A percentile compares a stretch with the other conserved stretches of the same genome.
Conservation (phyloP, 1,139 yeast species). For the Pichia inconspicua region DNA sequence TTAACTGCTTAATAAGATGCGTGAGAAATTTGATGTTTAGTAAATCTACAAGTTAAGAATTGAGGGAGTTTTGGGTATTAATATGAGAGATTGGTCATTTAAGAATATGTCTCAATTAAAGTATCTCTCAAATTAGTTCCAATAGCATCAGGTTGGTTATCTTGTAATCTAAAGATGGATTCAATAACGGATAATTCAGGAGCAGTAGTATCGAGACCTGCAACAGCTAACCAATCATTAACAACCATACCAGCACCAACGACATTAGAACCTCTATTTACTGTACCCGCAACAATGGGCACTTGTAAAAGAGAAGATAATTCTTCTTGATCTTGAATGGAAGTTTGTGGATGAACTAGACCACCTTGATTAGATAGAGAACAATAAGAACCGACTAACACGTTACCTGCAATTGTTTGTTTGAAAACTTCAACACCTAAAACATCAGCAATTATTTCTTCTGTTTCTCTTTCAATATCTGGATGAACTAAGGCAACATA, state of each 20-base stretch:
- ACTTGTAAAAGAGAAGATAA: constrained; percentile 90
- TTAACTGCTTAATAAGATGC: not conserved
- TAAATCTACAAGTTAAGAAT: not conserved
- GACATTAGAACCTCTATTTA: constrained; percentile 94
- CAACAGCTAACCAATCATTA: constrained; percentile 95
- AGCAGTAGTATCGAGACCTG: constrained; percentile 97
- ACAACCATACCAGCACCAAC: constrained; percentile 99
- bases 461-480: constrained; percentile 98
- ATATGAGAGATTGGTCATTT: not conserved
- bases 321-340: constrained; percentile 97
- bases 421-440: constrained; percentile 98
- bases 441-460: constrained; percentile 97
- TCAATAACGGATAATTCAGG: constrained; percentile 96
- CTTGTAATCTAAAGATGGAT: constrained; percentile 88
- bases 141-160: constrained; percentile 79
- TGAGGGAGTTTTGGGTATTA: not conserved
- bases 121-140: constrained; percentile 84
- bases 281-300: constrained; percentile 97
- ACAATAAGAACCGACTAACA: constrained; percentile 94
- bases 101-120: constrained; percentile 72
- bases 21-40: not conserved
- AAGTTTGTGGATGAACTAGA: constrained; percentile 94
- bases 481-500: constrained; percentile 99
- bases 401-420: constrained; percentile 98
- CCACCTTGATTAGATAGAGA: constrained; percentile 96